phyloP scores from a whole-genome alignment of 352 stramenopile species.

The Pythium phragmiticola region DNA sequence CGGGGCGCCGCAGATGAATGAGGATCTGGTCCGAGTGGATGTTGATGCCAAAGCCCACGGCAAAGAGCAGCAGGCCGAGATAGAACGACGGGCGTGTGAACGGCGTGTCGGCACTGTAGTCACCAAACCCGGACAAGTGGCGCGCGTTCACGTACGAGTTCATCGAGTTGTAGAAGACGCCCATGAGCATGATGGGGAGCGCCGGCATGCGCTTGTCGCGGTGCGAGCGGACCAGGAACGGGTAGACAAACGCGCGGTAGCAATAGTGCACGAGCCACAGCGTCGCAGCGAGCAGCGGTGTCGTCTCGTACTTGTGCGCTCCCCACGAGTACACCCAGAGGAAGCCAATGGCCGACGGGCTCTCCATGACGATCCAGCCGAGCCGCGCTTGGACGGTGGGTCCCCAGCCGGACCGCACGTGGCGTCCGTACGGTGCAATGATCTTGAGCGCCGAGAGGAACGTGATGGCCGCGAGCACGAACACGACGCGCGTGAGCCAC shows the following conservation, averaged over 20 bases:
- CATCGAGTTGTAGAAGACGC: slow-evolving; percentile 65
- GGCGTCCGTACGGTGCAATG: slow-evolving; percentile 62
- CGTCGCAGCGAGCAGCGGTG: slow-evolving; percentile 43
- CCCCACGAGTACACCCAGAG: slow-evolving; percentile 45
- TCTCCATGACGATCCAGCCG: slow-evolving; percentile 76
- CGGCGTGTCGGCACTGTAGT: slow-evolving; percentile 42
- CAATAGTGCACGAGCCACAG: slow-evolving; percentile 67
- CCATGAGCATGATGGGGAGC: slow-evolving; percentile 48
- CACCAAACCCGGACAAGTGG: slow-evolving; percentile 58
- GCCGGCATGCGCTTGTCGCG: slow-evolving; percentile 55
- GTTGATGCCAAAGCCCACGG: slow-evolving; percentile 55
- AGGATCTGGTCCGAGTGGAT: slow-evolving; percentile 68
- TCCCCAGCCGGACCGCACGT: slow-evolving; percentile 54
- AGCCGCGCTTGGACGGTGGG: slow-evolving; percentile 52
- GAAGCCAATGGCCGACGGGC: slow-evolving; percentile 64
- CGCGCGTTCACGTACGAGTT: slow-evolving; percentile 74
- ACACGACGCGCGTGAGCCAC: slow-evolving; percentile 44
- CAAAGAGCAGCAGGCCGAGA: slow-evolving; percentile 46
- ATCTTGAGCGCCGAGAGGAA: slow-evolving; percentile 49
- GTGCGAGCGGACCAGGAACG: slow-evolving; percentile 60
- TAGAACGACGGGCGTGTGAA: slow-evolving; percentile 52
- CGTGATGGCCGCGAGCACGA: slow-evolving; percentile 52
- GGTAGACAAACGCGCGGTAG: slow-evolving; percentile 72
- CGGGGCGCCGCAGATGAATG: slow-evolving; percentile 58
- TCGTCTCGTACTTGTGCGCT: slow-evolving; percentile 35